Base-by-base conservation (phyloP, 768 basidiomycete genomes). In the Auricularia cornea region DNA sequence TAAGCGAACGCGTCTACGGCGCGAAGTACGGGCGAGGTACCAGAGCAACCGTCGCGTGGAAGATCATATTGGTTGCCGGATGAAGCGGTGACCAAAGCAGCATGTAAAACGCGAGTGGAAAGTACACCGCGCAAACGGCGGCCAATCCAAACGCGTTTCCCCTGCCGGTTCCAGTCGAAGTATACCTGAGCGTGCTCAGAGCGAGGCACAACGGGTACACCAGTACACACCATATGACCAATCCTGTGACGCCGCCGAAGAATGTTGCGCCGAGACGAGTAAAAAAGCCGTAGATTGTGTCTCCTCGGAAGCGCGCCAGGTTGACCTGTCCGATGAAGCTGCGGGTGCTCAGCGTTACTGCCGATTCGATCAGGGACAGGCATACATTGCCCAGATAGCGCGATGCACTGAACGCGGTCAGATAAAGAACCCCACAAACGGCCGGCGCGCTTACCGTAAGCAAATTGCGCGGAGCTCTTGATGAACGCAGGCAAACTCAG, bases 271-370 rank as follows among this genome's bases (percentile, higher is more conserved):
- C 38, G 29, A 89, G 79, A 63, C 90, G 81, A 1, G 83, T 77
- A 3, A 84, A 73, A 16, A 89, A 78, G 2, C 82, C 87, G 64
- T 88, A 88, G 0, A 83, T 80, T 0, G 89, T 92, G 60, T 92
- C 90, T 0, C 89, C 90, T 52, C 86, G 80, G 69, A 89, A 91
- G 20, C 89, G 82, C 8, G 86, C 77, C 0, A 89, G 72, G 0
- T 88, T 88, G 4, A 90, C 74, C 68, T 91, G 90, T 0, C 83
- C 88, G 86, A 91, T 90, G 69, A 90, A 80, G 16, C 86, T 89
- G 62, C n/a, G 1, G 64, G 62, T 51, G 28, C n/a, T 28, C 54
- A n/a, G 29, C n/a, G n/a, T n/a, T 29, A 32, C n/a, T 33, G 0
- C 11, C 8, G 52, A 23, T 64, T 30, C 35, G 35, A 38, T 14